phyloP scores from a whole-genome alignment of 2,329 filamentous ascomycete species.

The Exophiala sideris region DNA sequence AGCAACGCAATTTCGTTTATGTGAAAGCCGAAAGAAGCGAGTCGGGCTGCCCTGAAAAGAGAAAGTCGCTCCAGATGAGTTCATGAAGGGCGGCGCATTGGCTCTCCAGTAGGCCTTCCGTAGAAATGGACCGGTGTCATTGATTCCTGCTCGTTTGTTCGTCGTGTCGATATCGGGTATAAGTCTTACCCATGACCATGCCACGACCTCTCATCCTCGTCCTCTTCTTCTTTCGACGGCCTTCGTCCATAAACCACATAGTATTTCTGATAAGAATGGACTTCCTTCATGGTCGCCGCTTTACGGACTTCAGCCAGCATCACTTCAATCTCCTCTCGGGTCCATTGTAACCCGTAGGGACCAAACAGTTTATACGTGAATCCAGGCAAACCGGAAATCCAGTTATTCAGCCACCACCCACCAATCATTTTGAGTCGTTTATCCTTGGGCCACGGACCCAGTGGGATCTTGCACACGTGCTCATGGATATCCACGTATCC shows the following conservation, averaged over 20 bases:
- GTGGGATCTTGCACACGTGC: slow-evolving; percentile 51
- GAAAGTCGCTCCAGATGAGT: too few relatives aligned
- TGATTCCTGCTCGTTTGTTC: too few relatives aligned
- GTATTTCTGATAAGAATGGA: slow-evolving; percentile 43
- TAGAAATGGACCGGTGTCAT: too few relatives aligned
- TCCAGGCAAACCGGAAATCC: slow-evolving; percentile 42
- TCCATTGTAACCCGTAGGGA: slow-evolving; percentile 39
- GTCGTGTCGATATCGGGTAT: too few relatives aligned
- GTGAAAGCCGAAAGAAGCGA: too few relatives aligned
- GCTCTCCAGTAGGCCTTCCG: too few relatives aligned
- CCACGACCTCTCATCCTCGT: slow-evolving; percentile 18
- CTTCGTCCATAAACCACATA: slow-evolving; percentile 37
- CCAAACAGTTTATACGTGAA: slow-evolving; percentile 44
- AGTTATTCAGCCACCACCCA: slow-evolving; percentile 47
- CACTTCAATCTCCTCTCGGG: slow-evolving; percentile 45
- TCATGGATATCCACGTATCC: slow-evolving; percentile 59
- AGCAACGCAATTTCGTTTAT: too few relatives aligned
- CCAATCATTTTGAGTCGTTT: slow-evolving; percentile 47
- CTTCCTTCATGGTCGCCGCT: slow-evolving; percentile 38
- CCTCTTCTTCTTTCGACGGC: slow-evolving; percentile 25
- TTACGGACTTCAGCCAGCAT: slow-evolving; percentile 44
- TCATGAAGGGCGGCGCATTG: too few relatives aligned
- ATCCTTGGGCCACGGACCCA: slow-evolving; percentile 52
- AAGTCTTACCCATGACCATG: too few relatives aligned
- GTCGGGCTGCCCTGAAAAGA: too few relatives aligned